Evolutionary conservation across 1,139 yeast species (phyloP).

Genomic region (Scheffersomyces lignicola): DNA sequence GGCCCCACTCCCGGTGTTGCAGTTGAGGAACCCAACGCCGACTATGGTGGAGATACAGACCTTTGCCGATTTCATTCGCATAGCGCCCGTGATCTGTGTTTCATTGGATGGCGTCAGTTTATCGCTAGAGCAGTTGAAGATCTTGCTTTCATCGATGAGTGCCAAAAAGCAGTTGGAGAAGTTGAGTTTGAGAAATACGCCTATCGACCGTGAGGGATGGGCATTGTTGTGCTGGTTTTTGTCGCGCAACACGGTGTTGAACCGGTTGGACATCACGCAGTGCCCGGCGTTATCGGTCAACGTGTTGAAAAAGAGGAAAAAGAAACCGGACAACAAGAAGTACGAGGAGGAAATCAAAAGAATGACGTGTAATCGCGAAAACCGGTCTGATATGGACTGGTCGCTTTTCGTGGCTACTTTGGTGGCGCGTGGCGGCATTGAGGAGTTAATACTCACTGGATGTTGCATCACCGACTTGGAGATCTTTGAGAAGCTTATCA

Average conservation of each 20-base stretch:
- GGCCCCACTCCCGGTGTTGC: conserved; percentile 66
- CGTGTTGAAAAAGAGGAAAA: conserved; percentile 47
- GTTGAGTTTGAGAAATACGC: conserved; percentile 69
- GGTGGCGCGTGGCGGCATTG: conserved; percentile 70
- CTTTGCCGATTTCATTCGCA: conserved; percentile 71
- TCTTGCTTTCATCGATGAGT: conserved; percentile 59
- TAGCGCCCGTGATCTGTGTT: conserved; percentile 69
- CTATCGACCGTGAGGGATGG: conserved; percentile 71
- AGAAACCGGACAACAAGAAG: conserved; percentile 19
- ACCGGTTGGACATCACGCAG: conserved; percentile 66
- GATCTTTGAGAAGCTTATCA: conserved; percentile 57
- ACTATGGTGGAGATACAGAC: conserved; percentile 72
- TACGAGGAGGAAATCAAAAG: conserved; percentile 38
- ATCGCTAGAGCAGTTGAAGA: conserved; percentile 63
- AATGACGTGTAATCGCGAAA: conserved; percentile 58
- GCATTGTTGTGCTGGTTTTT: conserved; percentile 67
- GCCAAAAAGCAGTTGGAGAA: conserved; percentile 64
- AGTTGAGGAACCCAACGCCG: conserved; percentile 70
- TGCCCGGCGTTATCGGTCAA: conserved; percentile 63
- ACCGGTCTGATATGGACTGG: conserved; percentile 79
- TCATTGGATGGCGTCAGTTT: conserved; percentile 70
- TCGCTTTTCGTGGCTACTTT: conserved; percentile 65
- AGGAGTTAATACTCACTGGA: conserved; percentile 69
- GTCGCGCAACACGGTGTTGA: conserved; percentile 56
- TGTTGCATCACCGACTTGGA: conserved; percentile 60